A percentile compares a stretch with the other conserved stretches of the same genome.
Conservation (phyloP, 192 early-diverging fungal species). For the Linnemannia hyalina region DNA sequence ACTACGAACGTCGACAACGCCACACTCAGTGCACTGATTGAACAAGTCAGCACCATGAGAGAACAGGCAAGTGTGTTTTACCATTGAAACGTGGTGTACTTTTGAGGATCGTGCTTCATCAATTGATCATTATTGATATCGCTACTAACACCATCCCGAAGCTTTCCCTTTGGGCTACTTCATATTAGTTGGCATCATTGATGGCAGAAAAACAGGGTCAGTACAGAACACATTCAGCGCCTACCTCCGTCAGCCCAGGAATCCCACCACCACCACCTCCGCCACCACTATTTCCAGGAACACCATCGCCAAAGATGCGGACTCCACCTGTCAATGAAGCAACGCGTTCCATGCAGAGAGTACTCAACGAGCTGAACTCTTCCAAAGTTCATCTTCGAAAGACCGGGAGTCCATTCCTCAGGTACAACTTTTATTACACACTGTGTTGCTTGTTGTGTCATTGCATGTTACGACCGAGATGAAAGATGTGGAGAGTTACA, state of each 20-base stretch:
- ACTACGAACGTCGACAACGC: constrained; percentile 21
- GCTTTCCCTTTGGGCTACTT: background rate
- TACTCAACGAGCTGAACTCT: constrained; percentile 34
- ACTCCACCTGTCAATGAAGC: constrained; percentile 22
- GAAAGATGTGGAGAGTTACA: background rate
- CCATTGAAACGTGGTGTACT: background rate
- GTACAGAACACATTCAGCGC: constrained; percentile 10
- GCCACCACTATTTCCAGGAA: constrained; percentile 17
- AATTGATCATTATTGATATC: background rate
- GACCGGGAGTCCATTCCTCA: constrained; percentile 44
- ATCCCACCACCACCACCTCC: constrained; percentile 7
- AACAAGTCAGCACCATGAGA: constrained; percentile 40
- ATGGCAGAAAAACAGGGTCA: constrained; percentile 23
- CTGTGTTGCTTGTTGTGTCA: too few species aligned
- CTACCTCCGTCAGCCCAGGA: background rate
- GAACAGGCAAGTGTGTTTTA: constrained; percentile 14
- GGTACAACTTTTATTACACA: background rate
- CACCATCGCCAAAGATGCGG: constrained; percentile 26
- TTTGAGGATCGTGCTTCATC: background rate
- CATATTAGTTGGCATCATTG: constrained; percentile 25
- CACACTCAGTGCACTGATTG: constrained; percentile 25
- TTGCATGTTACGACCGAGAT: background rate
- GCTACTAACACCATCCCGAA: background rate
- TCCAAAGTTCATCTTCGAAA: constrained; percentile 42
- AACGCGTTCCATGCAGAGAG: constrained; percentile 32